These are phyloP conservation scores for Daldinia vernicosa DNA, from an alignment of 495 filamentous ascomycete genomes.

Conservation along the genomic window DNA sequence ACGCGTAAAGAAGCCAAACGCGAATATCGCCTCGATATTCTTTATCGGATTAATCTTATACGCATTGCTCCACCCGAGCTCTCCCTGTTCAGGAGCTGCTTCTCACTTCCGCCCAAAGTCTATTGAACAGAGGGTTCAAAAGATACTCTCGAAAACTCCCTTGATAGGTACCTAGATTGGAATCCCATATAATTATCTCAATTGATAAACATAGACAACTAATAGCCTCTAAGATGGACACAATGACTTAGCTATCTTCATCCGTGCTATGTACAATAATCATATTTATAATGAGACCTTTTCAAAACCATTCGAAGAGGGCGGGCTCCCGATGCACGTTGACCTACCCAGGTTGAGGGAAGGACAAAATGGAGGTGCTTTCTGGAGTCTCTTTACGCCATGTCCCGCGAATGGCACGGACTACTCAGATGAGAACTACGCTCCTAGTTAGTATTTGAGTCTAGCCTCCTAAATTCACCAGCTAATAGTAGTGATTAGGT, in stretches of 20 bases:
- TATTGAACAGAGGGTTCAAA: constrained; percentile 71
- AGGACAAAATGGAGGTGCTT: constrained; percentile 75
- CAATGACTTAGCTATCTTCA: constrained; percentile 82
- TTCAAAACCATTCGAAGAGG: constrained; percentile 71
- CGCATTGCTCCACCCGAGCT: neutral
- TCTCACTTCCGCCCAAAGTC: constrained; percentile 45
- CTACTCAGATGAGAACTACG: constrained; percentile 78
- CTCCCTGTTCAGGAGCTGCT: neutral
- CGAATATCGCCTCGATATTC: constrained; percentile 10
- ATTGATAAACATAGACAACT: constrained; percentile 19
- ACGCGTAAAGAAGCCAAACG: neutral
- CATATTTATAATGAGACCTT: constrained; percentile 81
- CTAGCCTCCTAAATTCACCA: neutral
- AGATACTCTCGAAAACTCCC: constrained; percentile 76
- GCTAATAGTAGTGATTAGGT: constrained; percentile 27
- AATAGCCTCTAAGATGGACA: constrained; percentile 76
- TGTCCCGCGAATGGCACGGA: constrained; percentile 78
- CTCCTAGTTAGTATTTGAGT: constrained; percentile 44
- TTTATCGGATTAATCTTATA: neutral
- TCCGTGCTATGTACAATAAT: constrained; percentile 75
- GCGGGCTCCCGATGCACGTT: constrained; percentile 74
- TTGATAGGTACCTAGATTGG: constrained; percentile 71
- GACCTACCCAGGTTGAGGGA: constrained; percentile 73
- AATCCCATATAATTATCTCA: constrained; percentile 5
- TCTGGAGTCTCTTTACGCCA: constrained; percentile 88